Percentiles rank a stretch among this genome's conserved stretches.
These are phyloP conservation scores for Davidsoniella eucalypti DNA, from an alignment of 2,329 filamentous ascomycete genomes.

Conservation along the genomic window DNA sequence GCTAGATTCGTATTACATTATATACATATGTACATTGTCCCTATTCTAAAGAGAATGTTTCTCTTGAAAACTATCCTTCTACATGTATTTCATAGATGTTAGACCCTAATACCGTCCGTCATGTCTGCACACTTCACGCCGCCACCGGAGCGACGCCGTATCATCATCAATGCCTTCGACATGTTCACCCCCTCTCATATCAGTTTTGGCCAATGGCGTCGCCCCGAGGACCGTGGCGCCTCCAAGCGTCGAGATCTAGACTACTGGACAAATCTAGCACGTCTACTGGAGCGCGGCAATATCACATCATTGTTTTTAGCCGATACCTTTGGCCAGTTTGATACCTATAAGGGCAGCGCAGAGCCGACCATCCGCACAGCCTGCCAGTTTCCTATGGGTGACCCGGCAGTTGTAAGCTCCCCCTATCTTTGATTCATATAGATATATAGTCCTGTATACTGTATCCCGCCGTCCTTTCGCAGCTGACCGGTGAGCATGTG, in stretches of 20 bases:
- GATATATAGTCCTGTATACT: neutral
- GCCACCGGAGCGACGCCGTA: conserved; percentile 16
- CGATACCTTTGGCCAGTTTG: conserved; percentile 51
- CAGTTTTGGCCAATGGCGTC: conserved; percentile 50
- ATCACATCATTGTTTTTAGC: conserved; percentile 51
- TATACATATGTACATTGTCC: too few species aligned
- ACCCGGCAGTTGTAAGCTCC: conserved; percentile 30
- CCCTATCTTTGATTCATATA: neutral
- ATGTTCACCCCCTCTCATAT: conserved; percentile 50
- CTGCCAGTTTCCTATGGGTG: conserved; percentile 57
- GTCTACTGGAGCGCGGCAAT: conserved; percentile 41
- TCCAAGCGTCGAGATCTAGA: conserved; percentile 38
- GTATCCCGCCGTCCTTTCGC: neutral
- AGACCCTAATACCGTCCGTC: too few species aligned
- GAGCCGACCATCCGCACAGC: conserved; percentile 43
- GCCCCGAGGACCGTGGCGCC: conserved; percentile 42
- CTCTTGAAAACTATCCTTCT: too few species aligned
- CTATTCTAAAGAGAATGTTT: too few species aligned
- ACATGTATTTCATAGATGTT: too few species aligned
- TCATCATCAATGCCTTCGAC: conserved; percentile 48
- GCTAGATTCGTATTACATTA: too few species aligned
- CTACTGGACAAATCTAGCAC: conserved; percentile 49
- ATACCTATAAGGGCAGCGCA: conserved; percentile 45
- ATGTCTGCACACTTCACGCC: neutral
- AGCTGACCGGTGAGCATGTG: neutral